Evolutionary conservation across 192 early-diverging fungal species (phyloP).

Genomic region (Oehlia diaphana): DNA sequence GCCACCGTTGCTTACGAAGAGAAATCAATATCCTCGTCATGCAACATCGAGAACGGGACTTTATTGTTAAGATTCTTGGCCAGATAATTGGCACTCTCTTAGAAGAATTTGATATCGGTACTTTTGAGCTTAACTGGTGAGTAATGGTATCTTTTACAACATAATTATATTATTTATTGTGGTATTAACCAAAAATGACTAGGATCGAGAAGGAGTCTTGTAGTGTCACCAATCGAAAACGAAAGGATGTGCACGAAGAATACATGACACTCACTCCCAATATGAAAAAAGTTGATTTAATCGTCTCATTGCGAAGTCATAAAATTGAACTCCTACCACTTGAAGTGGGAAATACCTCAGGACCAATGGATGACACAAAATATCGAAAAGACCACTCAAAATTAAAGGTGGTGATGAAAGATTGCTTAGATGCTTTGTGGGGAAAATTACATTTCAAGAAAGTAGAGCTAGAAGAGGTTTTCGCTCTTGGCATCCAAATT

Average conservation of each 20-base stretch:
- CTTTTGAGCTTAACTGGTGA: not conserved
- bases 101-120: conserved; percentile 22
- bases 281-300: conserved; percentile 15
- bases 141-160: too few species aligned
- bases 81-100: not conserved
- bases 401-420: too few species aligned
- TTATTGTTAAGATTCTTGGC: not conserved
- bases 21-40: conserved; percentile 9
- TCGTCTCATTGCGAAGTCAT: conserved; percentile 16
- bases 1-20: too few species aligned
- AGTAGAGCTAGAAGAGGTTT: conserved; percentile 2
- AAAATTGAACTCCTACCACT: conserved; percentile 7
- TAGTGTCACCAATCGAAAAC: conserved; percentile 17
- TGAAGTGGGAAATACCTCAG: conserved; percentile 26
- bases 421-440: not conserved
- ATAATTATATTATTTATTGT: not conserved
- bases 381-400: not conserved
- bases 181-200: not conserved
- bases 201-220: conserved; percentile 21
- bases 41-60: conserved; percentile 9
- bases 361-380: conserved; percentile 13
- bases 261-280: not conserved
- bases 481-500: too few species aligned
- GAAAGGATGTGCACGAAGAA: conserved; percentile 16
- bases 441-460: conserved; percentile 10